phyloP scores from a whole-genome alignment of 495 filamentous ascomycete species.

The Articulospora tetracladia region DNA sequence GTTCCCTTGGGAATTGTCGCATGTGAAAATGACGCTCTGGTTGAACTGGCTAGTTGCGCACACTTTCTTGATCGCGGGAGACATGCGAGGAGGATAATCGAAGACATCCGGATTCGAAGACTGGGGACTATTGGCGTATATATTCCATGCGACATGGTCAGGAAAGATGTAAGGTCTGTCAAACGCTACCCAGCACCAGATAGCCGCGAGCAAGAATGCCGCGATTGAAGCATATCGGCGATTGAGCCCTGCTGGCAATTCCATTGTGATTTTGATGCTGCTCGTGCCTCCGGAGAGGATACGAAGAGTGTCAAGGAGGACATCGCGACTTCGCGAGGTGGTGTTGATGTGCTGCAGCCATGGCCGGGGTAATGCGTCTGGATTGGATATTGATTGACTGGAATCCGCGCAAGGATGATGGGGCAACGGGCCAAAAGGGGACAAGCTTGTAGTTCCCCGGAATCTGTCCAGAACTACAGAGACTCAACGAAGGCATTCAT shows the following conservation, averaged over 20 bases:
- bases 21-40: conserved; percentile 21
- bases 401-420: background rate
- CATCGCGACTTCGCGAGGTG: background rate
- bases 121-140: conserved; percentile 10
- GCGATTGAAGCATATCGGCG: conserved; percentile 14
- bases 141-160: conserved; percentile 1
- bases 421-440: too few species aligned
- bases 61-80: conserved; percentile 12
- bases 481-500: too few species aligned
- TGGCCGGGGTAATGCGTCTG: background rate
- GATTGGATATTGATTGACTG: too few species aligned
- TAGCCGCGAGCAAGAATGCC: background rate
- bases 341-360: background rate
- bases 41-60: conserved; percentile 21
- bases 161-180: conserved; percentile 15
- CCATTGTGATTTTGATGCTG: background rate
- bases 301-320: background rate
- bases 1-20: conserved; percentile 15
- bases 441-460: too few species aligned
- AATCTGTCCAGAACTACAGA: too few species aligned
- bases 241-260: conserved; percentile 6
- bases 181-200: conserved; percentile 22
- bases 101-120: conserved; percentile 8
- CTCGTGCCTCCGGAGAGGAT: background rate
- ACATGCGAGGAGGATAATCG: conserved; percentile 15